phyloP scores from a whole-genome alignment of 2,329 filamentous ascomycete genomes.

The Aaosphaeria arxii region DNA sequence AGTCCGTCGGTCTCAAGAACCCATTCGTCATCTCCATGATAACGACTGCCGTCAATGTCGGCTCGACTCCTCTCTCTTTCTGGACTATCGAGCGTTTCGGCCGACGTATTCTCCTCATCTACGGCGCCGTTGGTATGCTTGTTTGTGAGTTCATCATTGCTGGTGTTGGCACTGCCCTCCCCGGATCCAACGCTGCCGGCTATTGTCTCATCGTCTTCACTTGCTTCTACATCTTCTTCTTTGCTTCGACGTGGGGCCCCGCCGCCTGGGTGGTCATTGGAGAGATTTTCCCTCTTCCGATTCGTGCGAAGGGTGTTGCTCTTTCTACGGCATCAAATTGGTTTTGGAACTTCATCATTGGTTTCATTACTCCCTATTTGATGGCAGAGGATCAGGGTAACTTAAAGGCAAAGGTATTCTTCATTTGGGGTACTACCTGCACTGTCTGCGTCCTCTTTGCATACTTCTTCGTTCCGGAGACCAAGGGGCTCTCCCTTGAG shows the following conservation, averaged over 20 bases:
- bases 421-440: slow-evolving; percentile 54
- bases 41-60: slow-evolving; percentile 85
- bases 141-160: slow-evolving; percentile 84
- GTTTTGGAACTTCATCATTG: slow-evolving; percentile 74
- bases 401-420: slow-evolving; percentile 56
- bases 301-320: slow-evolving; percentile 82
- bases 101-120: slow-evolving; percentile 75
- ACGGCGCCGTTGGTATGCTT: slow-evolving; percentile 78
- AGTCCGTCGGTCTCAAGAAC: slow-evolving; percentile 71
- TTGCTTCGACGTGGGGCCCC: slow-evolving; percentile 85
- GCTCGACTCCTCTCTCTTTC: slow-evolving; percentile 83
- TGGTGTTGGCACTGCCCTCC: slow-evolving; percentile 53
- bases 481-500: slow-evolving; percentile 71
- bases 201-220: slow-evolving; percentile 74
- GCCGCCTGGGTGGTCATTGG: slow-evolving; percentile 72
- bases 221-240: slow-evolving; percentile 90
- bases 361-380: slow-evolving; percentile 66
- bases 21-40: slow-evolving; percentile 80
- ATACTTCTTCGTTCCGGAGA: slow-evolving; percentile 74
- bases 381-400: slow-evolving; percentile 63
- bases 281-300: slow-evolving; percentile 86
- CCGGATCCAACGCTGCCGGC: slow-evolving; percentile 49
- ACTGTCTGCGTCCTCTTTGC: slow-evolving; percentile 60
- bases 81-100: slow-evolving; percentile 80
- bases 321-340: slow-evolving; percentile 88